Percentiles rank a stretch among this genome's conserved stretches.
Conservation (phyloP, 2,329 filamentous ascomycete species). For the Macrophomina phaseolina region DNA sequence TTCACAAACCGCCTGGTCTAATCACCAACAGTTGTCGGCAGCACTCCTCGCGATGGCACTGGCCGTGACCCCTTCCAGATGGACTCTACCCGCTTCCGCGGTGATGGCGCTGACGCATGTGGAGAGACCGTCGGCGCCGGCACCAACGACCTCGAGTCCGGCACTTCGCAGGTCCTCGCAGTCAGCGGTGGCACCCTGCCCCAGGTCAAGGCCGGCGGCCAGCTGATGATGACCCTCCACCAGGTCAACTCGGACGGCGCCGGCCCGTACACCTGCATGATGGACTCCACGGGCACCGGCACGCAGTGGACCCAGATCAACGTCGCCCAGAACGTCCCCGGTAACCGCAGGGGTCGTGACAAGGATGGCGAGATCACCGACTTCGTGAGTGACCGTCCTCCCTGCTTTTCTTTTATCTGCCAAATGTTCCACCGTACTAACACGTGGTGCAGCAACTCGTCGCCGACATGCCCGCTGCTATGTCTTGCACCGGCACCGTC, state of each 20-base stretch:
- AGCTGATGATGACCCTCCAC: conserved; percentile 67
- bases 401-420: neutral
- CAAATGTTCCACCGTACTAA: neutral
- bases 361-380: conserved; percentile 28
- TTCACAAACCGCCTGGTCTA: conserved; percentile 2
- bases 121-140: conserved; percentile 65
- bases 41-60: conserved; percentile 67
- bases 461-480: conserved; percentile 61
- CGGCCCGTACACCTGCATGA: conserved; percentile 69
- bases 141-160: conserved; percentile 62
- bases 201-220: conserved; percentile 63
- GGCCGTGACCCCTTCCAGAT: conserved; percentile 66
- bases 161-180: conserved; percentile 63
- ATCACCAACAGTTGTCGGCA: conserved; percentile 51
- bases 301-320: conserved; percentile 59
- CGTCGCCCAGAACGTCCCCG: conserved; percentile 61
- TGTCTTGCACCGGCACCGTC: conserved; percentile 65
- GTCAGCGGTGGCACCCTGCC: conserved; percentile 63
- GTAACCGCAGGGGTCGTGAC: conserved; percentile 54
- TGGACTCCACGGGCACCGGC: conserved; percentile 66
- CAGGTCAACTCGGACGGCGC: conserved; percentile 72
- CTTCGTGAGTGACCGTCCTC: conserved; percentile 29
- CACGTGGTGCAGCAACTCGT: conserved; percentile 53
- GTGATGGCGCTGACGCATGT: conserved; percentile 57
- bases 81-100: conserved; percentile 67